Base-by-base conservation (phyloP, 2,329 filamentous ascomycete species). In the Xylariaceae sp. region DNA sequence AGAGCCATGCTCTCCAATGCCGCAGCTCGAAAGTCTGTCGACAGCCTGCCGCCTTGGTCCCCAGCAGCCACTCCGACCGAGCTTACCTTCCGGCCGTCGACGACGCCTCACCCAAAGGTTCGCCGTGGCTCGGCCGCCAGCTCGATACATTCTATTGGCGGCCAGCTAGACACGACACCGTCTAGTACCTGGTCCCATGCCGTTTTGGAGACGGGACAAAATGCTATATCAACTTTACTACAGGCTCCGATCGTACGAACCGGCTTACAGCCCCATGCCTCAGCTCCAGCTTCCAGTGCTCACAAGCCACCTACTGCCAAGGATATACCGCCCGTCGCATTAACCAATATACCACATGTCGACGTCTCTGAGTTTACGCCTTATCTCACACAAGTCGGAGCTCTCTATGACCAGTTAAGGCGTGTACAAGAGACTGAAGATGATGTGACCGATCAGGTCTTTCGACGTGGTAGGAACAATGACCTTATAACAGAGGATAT, bases 221-320 rank as follows among this genome's bases (percentile, higher is more conserved):
- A 96, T 80, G 91, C 94, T 58, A 97, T 97, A 64, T 96, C 91
- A 6, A 95, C 90, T 1, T 80, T 97, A n/a, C 80, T 97, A 3
- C 89, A 95, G 67, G 87, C 90, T 31, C 89, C 92, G 3, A 95
- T 96, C 62, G 84, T 95, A 54, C 84, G 92, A 60, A 95, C 91
- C 2, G 91, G 92, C 54, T 80, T 96, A 48, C 78, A 91, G 52
- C 88, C 91, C 27, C 87, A 95, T 70, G 87, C 86, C 0, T 78
- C 85, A 1, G 84, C 87, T 2, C 82, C 88, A 1, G 70, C 74
- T 6, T 83, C 83, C n/a, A 87, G 83, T 64, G 77, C 85, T 11
- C 89, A 94, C 66, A 92, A 87, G 63, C 86, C 89, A 11, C 92
- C 92, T 0, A 95, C 90, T 1, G 80, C 88, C 19, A 84, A 84